A percentile compares a stretch with the other conserved stretches of the same genome.
These are phyloP conservation scores for Euphrasia arctica DNA, from an alignment of 305 asterid genomes.

Conservation along the genomic window DNA sequence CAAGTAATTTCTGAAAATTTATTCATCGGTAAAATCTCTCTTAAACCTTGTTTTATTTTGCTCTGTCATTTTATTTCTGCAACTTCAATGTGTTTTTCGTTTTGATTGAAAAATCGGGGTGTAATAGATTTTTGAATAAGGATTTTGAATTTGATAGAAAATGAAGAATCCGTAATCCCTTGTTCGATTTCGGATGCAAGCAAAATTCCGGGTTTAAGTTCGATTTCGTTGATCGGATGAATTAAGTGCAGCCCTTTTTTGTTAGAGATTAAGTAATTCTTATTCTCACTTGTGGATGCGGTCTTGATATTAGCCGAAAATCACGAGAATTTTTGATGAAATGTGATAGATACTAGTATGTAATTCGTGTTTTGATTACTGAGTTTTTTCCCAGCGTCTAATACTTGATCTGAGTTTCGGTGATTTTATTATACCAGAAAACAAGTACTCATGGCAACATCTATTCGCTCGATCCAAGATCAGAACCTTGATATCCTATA, in stretches of 20 bases:
- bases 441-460: constrained; percentile 55
- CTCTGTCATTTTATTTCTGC: not conserved
- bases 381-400: not conserved
- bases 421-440: constrained; percentile 16
- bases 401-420: constrained; percentile 14
- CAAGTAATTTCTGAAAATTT: constrained; percentile 8
- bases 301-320: not conserved
- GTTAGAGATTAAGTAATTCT: not conserved
- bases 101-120: no score
- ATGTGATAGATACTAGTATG: not conserved
- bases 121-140: not conserved
- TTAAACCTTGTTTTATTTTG: not conserved
- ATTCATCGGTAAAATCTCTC: constrained; percentile 18
- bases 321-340: no score
- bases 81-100: constrained; percentile 9
- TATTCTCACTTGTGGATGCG: not conserved
- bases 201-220: not conserved
- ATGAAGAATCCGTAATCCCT: not conserved
- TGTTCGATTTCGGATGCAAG: not conserved
- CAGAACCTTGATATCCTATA: constrained; percentile 60
- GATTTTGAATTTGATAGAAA: not conserved
- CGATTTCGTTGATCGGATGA: not conserved
- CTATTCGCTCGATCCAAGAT: constrained; percentile 55
- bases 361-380: not conserved
- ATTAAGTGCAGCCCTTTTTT: not conserved